Base-by-base conservation (phyloP, 345 rosid genomes). In the Reutealis trisperma region DNA sequence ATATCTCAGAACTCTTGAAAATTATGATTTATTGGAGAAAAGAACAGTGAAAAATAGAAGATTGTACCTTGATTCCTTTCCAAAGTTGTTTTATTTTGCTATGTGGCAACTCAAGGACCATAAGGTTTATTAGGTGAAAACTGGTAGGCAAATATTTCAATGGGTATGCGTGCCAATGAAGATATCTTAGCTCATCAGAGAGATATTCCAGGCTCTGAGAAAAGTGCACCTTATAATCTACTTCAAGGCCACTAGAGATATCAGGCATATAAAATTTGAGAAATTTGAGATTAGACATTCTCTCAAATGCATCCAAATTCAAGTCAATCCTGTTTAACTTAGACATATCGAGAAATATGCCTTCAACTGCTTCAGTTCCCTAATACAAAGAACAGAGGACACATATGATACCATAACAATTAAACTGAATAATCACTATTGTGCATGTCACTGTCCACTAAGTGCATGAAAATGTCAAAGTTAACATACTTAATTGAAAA, bases 311-410 rank as follows among this genome's bases (percentile, higher is more conserved):
- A 47, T 69, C n/a, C 4, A 69, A 2, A 15, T 8, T 51, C n/a
- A 77, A n/a, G 9, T 71, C 16, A 2, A 44, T 21, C 12, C 70
- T 67, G 51, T 18, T 32, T 49, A 25, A 15, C 18, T 47, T 52
- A 63, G 63, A 77, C 52, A 70, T 70, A 34, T 70, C 80, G 1
- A 70, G 42, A 42, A 71, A 61, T 10, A 76, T 69, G 60, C 79
- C 60, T 76, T 69, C 74, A 59, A 68, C 30, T 27, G 68, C 68
- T 42, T 76, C 74, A 67, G 80, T 70, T 60, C 80, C 75, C 80
- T 70, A 12, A 67, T 2, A 42, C 19, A 30, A 67, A 47, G 19
- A 67, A 24, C 54, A 67, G 19, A 67, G 30, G 14, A 67, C 9
- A 41, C 22, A 44, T 22, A 2, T 15, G 19, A 9, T 61, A 24